phyloP scores from a whole-genome alignment of 208 protist species.

The Crithidia mellificae region DNA sequence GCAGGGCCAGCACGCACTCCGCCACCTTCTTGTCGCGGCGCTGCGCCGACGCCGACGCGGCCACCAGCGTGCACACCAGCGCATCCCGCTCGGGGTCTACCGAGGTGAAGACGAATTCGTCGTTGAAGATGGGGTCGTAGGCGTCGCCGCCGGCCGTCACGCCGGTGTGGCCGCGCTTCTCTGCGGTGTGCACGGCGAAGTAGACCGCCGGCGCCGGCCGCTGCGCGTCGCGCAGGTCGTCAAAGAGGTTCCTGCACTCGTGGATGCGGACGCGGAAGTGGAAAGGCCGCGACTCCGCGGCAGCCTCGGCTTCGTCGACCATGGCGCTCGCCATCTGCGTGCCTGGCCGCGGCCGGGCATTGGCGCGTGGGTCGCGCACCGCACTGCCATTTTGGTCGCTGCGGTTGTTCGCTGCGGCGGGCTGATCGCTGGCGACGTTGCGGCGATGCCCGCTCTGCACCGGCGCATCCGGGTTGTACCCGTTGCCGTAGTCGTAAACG shows the following conservation, averaged over 20 bases:
- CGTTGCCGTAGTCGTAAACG: conserved; percentile 24
- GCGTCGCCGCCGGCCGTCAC: conserved; percentile 33
- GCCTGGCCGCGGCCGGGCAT: neutral
- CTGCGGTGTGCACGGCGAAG: conserved; percentile 60
- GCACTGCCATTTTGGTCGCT: neutral
- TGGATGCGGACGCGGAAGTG: conserved; percentile 68
- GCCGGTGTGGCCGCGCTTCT: conserved; percentile 62
- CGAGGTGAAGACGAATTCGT: conserved; percentile 79
- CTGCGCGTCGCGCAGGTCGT: conserved; percentile 35
- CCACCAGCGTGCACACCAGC: conserved; percentile 67
- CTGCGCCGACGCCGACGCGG: conserved; percentile 22
- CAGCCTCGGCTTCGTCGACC: neutral
- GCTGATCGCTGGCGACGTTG: neutral
- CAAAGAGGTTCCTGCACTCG: conserved; percentile 39
- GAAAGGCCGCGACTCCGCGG: conserved; percentile 8
- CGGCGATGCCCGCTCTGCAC: conserved; percentile 3
- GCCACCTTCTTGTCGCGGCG: conserved; percentile 54
- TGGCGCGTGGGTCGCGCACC: neutral
- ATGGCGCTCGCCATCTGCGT: neutral
- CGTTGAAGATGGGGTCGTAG: conserved; percentile 65
- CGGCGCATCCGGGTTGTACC: conserved; percentile 8
- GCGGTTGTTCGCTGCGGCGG: neutral
- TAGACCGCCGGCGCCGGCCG: conserved; percentile 41
- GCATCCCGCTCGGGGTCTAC: conserved; percentile 57
- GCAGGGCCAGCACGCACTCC: conserved; percentile 71